phyloP scores from a whole-genome alignment of 768 basidiomycete species.

The Kwoniella bestiolae region DNA sequence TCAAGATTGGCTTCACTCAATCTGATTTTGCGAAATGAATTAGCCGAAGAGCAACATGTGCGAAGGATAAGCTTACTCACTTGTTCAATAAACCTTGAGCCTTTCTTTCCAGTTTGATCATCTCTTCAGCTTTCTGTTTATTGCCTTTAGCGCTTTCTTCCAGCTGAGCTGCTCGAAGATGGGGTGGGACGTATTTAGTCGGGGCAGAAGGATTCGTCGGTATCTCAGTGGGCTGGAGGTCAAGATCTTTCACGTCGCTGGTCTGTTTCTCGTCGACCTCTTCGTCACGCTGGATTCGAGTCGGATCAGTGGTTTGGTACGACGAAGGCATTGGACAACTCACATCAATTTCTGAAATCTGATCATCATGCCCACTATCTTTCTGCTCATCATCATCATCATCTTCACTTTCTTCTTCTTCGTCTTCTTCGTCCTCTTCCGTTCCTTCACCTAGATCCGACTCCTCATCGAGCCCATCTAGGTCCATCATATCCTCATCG shows the following conservation, averaged over 20 bases:
- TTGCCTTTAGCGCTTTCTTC: slow-evolving; percentile 56
- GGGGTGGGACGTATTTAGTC: slow-evolving; percentile 76
- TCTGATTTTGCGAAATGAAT: slow-evolving; percentile 61
- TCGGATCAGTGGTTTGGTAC: too few relatives aligned
- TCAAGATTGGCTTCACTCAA: slow-evolving; percentile 89
- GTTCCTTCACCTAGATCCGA: slow-evolving; percentile 21
- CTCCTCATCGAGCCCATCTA: slow-evolving; percentile 27
- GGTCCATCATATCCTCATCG: slow-evolving; percentile 48
- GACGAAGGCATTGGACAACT: too few relatives aligned
- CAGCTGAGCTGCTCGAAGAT: slow-evolving; percentile 62
- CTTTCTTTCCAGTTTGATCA: slow-evolving; percentile 70
- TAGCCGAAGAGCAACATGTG: too few relatives aligned
- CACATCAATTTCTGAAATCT: too few relatives aligned
- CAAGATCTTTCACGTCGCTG: too few relatives aligned
- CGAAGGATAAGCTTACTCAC: slow-evolving; percentile 58
- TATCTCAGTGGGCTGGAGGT: neutral
- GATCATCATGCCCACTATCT: too few relatives aligned
- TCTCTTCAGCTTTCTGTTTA: slow-evolving; percentile 57
- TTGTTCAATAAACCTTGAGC: slow-evolving; percentile 87
- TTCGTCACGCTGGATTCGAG: too few relatives aligned
- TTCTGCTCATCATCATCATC: too few relatives aligned
- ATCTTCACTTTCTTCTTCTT: slow-evolving; percentile 18
- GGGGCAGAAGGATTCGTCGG: slow-evolving; percentile 28
- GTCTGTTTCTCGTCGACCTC: too few relatives aligned
- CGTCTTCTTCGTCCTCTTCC: slow-evolving; percentile 23